These are phyloP conservation scores for Stachybotrys echinatus DNA, from an alignment of 2,329 filamentous ascomycete species.

Conservation along the genomic window DNA sequence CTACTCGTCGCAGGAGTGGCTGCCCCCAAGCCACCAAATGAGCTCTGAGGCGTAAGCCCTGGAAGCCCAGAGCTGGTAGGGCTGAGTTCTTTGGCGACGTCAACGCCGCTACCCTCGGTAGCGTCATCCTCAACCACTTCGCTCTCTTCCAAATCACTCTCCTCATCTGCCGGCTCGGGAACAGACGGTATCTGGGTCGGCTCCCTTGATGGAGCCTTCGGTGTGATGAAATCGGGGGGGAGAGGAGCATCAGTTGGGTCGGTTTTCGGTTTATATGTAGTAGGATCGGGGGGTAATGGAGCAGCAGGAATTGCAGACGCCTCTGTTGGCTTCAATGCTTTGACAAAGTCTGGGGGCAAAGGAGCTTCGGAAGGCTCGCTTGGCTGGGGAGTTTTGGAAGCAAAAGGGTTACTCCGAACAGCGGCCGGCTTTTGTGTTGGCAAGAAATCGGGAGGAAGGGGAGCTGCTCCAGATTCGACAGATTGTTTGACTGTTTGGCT, in stretches of 20 bases:
- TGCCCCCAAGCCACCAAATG: constrained; percentile 47
- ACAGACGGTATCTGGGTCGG: constrained; percentile 28
- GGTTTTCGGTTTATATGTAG: constrained; percentile 13
- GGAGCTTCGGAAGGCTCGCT: constrained; percentile 18
- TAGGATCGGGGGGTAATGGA: constrained; percentile 38
- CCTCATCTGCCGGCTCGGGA: constrained; percentile 31
- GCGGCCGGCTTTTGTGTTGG: constrained; percentile 13
- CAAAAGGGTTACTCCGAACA: not conserved
- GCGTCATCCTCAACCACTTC: constrained; percentile 42
- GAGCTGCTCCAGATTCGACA: constrained; percentile 22
- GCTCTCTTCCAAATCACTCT: constrained; percentile 35
- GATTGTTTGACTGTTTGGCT: constrained; percentile 21
- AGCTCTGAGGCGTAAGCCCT: constrained; percentile 52
- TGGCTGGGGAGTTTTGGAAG: constrained; percentile 6
- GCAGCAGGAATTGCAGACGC: constrained; percentile 18
- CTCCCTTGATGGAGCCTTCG: constrained; percentile 23
- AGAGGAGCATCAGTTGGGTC: constrained; percentile 32
- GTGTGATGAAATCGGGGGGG: constrained; percentile 30
- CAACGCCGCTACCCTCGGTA: constrained; percentile 57
- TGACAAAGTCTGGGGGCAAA: constrained; percentile 25
- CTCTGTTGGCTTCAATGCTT: constrained; percentile 11
- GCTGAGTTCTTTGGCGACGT: constrained; percentile 60
- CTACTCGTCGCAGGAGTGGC: constrained; percentile 22
- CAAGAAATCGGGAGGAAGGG: constrained; percentile 38
- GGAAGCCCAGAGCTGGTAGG: constrained; percentile 40